Conservation (phyloP, 768 basidiomycete genomes). For the Pulveroboletus sp. region DNA sequence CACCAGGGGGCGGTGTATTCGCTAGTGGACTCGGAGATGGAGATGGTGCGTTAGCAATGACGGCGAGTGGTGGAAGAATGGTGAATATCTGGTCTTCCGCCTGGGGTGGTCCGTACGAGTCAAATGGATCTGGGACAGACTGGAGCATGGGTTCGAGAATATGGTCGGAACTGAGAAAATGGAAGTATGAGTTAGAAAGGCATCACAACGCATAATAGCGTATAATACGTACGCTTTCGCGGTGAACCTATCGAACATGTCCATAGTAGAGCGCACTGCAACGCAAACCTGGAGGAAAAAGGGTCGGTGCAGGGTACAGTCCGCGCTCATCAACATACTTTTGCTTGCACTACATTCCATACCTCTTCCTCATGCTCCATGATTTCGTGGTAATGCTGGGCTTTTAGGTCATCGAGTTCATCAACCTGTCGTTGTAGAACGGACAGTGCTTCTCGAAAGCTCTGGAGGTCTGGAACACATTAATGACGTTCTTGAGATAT, state of each 20-base stretch:
- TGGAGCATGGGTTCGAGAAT: slow-evolving; percentile 88
- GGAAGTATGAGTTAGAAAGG: slow-evolving; percentile 9
- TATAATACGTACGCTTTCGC: slow-evolving; percentile 68
- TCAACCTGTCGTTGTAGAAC: slow-evolving; percentile 87
- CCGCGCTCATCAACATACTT: slow-evolving; percentile 41
- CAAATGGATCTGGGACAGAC: slow-evolving; percentile 88
- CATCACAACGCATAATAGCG: slow-evolving; percentile 1
- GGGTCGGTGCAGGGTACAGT: slow-evolving; percentile 10
- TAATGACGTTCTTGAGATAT: slow-evolving; percentile 5
- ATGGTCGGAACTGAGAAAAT: slow-evolving; percentile 64
- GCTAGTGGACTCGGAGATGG: slow-evolving; percentile 58
- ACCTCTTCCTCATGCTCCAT: slow-evolving; percentile 91
- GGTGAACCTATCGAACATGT: slow-evolving; percentile 84
- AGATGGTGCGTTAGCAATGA: slow-evolving; percentile 61
- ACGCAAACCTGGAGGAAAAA: slow-evolving; percentile 56
- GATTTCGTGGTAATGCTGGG: slow-evolving; percentile 81
- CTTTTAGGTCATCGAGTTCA: slow-evolving; percentile 83
- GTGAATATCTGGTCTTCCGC: slow-evolving; percentile 90
- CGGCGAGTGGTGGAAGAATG: slow-evolving; percentile 81
- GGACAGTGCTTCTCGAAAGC: slow-evolving; percentile 77
- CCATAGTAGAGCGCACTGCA: slow-evolving; percentile 85
- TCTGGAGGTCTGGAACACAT: slow-evolving; percentile 67
- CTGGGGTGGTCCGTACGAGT: slow-evolving; percentile 83
- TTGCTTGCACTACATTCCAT: slow-evolving; percentile 89
- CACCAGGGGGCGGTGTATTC: slow-evolving; percentile 36